Percentiles rank a stretch among this genome's conserved stretches.
Evolutionary conservation across 192 early-diverging fungal genomes (phyloP).

Genomic region (Coemansia sp.): DNA sequence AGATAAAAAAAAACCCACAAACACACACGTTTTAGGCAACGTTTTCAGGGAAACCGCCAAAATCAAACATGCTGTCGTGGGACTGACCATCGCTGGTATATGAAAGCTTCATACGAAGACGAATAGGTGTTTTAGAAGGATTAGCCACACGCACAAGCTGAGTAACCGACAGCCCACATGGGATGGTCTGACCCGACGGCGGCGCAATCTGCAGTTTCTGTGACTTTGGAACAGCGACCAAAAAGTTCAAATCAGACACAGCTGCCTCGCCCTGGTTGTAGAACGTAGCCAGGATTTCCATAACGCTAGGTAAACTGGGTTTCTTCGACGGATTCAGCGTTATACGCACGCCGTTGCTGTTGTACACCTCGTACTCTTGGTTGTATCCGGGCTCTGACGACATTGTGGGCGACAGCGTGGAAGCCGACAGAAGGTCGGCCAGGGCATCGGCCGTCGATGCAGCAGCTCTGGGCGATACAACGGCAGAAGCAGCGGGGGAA

Average conservation of each 20-base stretch:
- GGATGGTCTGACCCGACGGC: conserved; percentile 68
- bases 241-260: conserved; percentile 68
- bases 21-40: conserved; percentile 13
- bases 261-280: conserved; percentile 64
- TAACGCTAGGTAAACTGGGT: conserved; percentile 57
- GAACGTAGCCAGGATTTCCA: conserved; percentile 73
- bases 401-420: conserved; percentile 45
- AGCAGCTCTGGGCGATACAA: conserved; percentile 1
- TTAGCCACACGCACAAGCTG: conserved; percentile 89
- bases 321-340: conserved; percentile 75
- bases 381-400: conserved; percentile 21
- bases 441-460: conserved; percentile 59
- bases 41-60: conserved; percentile 37
- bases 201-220: conserved; percentile 86
- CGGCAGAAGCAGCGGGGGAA: conserved; percentile 23
- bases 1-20: background rate
- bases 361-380: conserved; percentile 66
- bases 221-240: conserved; percentile 94
- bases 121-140: conserved; percentile 63
- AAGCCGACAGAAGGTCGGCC: conserved; percentile 77
- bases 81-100: conserved; percentile 25
- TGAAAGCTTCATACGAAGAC: conserved; percentile 57
- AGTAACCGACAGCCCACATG: conserved; percentile 63
- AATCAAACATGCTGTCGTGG: conserved; percentile 44
- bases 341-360: conserved; percentile 77